These are phyloP conservation scores for Symbiotaphrina buchneri DNA, from an alignment of 495 filamentous ascomycete species.

Conservation along the genomic window DNA sequence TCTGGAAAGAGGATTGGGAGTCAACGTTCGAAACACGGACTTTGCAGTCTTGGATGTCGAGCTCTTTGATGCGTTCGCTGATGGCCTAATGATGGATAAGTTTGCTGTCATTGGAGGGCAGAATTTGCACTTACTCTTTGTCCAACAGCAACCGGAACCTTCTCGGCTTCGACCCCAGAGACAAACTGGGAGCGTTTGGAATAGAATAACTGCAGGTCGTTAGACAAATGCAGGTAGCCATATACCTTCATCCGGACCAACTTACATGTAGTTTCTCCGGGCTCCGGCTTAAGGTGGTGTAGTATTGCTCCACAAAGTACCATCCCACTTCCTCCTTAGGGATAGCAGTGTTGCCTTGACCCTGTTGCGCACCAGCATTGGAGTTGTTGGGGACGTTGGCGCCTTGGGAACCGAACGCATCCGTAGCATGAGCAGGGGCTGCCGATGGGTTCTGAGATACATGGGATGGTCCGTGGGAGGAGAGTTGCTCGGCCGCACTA, in stretches of 20 bases:
- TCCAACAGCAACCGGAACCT: constrained; percentile 61
- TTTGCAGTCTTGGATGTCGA: constrained; percentile 95
- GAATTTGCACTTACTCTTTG: constrained; percentile 40
- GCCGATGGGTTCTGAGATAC: too few relatives aligned
- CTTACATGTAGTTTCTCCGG: constrained; percentile 83
- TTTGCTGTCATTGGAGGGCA: neutral
- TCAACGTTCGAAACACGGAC: constrained; percentile 96
- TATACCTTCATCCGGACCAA: constrained; percentile 4
- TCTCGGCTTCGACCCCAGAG: constrained; percentile 52
- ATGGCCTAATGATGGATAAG: constrained; percentile 37
- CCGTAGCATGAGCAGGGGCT: neutral
- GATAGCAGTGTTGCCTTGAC: constrained; percentile 8
- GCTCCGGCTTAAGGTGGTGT: constrained; percentile 82
- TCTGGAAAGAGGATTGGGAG: constrained; percentile 73
- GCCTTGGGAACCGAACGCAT: constrained; percentile 4
- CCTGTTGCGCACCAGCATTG: neutral
- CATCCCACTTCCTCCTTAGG: constrained; percentile 84
- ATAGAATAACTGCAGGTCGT: constrained; percentile 18
- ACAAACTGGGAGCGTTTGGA: constrained; percentile 22
- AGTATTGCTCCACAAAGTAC: constrained; percentile 99
- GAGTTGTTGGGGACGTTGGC: constrained; percentile 3
- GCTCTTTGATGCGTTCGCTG: constrained; percentile 74
- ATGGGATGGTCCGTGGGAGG: constrained; percentile 1
- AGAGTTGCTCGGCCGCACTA: constrained; percentile 1
- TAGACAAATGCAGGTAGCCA: neutral